A percentile compares a stretch with the other conserved stretches of the same genome.
These are phyloP conservation scores for Thymus mandschuricus DNA, from an alignment of 257 asterid genomes.

Conservation along the genomic window DNA sequence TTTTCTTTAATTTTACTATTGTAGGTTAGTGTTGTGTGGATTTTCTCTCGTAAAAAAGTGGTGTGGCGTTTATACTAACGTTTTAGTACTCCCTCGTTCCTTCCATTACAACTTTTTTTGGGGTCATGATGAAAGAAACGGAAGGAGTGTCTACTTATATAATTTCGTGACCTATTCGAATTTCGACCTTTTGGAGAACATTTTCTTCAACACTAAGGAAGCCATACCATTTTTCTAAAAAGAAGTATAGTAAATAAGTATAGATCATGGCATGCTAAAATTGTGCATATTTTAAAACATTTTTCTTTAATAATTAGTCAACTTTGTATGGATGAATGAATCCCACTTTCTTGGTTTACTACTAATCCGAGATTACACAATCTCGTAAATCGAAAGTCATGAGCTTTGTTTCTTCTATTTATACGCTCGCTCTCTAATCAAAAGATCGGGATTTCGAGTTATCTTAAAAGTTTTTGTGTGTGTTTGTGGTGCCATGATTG, in stretches of 20 bases:
- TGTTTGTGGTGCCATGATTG: not conserved
- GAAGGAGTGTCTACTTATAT: not conserved
- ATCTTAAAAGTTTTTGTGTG: too few relatives aligned
- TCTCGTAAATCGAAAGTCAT: too few relatives aligned
- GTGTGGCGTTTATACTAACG: too few relatives aligned
- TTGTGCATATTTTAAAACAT: conserved; percentile 3
- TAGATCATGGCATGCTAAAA: conserved; percentile 17
- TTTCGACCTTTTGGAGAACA: conserved; percentile 12
- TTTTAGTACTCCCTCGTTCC: too few relatives aligned
- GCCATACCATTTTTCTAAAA: not conserved
- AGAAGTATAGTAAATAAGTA: not conserved
- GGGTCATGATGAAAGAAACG: too few relatives aligned
- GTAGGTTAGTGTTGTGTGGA: too few relatives aligned
- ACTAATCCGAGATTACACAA: too few relatives aligned
- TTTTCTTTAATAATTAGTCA: not conserved
- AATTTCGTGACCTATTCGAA: not conserved
- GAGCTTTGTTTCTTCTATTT: too few relatives aligned
- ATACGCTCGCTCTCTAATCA: too few relatives aligned
- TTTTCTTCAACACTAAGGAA: conserved; percentile 34
- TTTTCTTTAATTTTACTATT: not conserved
- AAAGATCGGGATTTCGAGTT: too few relatives aligned
- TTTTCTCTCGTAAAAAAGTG: too few relatives aligned
- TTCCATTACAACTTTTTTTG: too few relatives aligned
- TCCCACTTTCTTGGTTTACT: not conserved
- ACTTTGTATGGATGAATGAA: not conserved